These are phyloP conservation scores for Phanerochaete sordida DNA, from an alignment of 768 basidiomycete genomes.

Conservation along the genomic window DNA sequence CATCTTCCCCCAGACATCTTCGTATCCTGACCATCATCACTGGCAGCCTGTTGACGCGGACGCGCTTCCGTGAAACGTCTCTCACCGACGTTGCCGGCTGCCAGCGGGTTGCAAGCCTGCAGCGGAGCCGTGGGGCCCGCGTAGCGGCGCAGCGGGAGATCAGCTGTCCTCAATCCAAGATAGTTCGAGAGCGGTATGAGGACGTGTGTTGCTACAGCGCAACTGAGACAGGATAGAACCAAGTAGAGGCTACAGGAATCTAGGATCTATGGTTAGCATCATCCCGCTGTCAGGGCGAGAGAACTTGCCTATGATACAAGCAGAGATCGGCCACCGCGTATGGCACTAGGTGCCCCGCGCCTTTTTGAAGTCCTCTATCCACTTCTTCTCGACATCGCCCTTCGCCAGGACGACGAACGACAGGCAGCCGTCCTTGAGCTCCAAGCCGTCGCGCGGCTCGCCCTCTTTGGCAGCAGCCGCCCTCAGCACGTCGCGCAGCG, in stretches of 20 bases:
- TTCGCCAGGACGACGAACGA: constrained; percentile 77
- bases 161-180: too few species aligned
- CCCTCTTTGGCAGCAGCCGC: constrained; percentile 59
- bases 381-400: constrained; percentile 72
- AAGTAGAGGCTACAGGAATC: too few species aligned
- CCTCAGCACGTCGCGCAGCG: constrained; percentile 69
- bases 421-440: constrained; percentile 78
- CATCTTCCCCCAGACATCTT: not conserved
- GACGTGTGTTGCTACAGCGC: too few species aligned
- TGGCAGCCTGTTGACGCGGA: not conserved
- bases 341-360: not conserved
- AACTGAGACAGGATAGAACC: too few species aligned
- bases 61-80: too few species aligned
- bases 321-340: not conserved
- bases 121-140: too few species aligned
- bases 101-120: too few species aligned
- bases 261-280: too few species aligned
- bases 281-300: too few species aligned
- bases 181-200: too few species aligned
- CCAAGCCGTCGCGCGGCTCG: constrained; percentile 70
- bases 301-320: not conserved
- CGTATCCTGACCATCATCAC: constrained; percentile 2
- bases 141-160: too few species aligned
- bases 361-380: constrained; percentile 85
- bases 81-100: too few species aligned